Percentiles rank a stretch among this genome's conserved stretches.
These are phyloP conservation scores for Sisymbrium altissimum DNA, from an alignment of 345 rosid species.

Conservation along the genomic window DNA sequence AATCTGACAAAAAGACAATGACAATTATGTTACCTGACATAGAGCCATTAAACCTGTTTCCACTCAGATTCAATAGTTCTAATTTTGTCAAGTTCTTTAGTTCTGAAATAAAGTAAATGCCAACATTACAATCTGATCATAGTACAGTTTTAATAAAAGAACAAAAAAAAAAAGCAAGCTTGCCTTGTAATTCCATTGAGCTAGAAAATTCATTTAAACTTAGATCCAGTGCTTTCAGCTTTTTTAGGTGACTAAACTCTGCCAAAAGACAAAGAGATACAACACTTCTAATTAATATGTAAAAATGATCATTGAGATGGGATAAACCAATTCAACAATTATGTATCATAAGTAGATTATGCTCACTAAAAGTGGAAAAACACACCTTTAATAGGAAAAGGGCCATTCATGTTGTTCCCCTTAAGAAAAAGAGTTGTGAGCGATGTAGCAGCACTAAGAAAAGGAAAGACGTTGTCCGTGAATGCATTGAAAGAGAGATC, in stretches of 20 bases:
- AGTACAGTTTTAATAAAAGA: background rate
- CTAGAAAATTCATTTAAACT: background rate
- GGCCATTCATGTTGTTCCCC: background rate
- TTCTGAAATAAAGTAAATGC: background rate
- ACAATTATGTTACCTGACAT: background rate
- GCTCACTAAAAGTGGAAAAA: background rate
- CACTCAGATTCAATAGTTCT: background rate
- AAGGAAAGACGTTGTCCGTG: background rate
- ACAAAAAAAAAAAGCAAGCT: background rate
- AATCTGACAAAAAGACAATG: background rate
- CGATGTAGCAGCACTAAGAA: background rate
- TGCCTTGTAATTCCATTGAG: slow-evolving; percentile 9
- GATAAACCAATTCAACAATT: background rate
- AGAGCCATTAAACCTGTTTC: background rate
- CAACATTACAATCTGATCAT: background rate
- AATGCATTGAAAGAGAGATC: background rate
- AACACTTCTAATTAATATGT: background rate
- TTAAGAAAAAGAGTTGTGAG: background rate
- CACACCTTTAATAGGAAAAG: background rate
- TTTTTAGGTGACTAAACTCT: background rate
- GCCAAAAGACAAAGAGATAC: background rate
- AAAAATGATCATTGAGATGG: background rate
- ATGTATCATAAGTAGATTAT: background rate
- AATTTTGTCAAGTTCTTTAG: background rate
- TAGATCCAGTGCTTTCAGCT: slow-evolving; percentile 16